Base-by-base conservation (phyloP, 495 filamentous ascomycete species). In the Astrothelium subdiscretum region DNA sequence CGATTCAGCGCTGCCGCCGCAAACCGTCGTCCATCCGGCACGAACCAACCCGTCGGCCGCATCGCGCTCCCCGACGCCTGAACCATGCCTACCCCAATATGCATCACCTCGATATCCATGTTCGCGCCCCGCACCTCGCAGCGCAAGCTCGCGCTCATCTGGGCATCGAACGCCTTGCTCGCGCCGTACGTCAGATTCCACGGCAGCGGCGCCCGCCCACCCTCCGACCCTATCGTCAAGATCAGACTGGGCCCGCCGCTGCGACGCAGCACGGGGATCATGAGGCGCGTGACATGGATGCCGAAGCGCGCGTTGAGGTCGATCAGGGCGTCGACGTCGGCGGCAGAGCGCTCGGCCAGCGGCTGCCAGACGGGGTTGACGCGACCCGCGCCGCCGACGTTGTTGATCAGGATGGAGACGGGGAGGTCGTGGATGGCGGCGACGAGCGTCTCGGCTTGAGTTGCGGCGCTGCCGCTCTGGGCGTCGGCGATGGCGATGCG, bases 341-440 rank as follows among this genome's bases (percentile, higher is more conserved):
- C 15, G 15, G 0, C 65, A 63, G 29, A 59, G 66, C 1, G 63
- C 66, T 1, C 61, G 61, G 1, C 68, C 63, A 15, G 65, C 63
- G 13, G 79, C 52, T 1, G 65, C 48, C 3, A 67, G 63, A 65
- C 31, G 26, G 27, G 38, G n/a, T n/a, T n/a, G 40, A 67, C 68
- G n/a, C 59, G 61, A 4, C 52, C 40, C 27, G 66, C 69, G 27
- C 75, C 74, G 18, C 78, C 79, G 1, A 81, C 77, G 67, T 81
- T 81, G 65, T 81, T 81, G 44, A 81, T 68, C 32, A 81, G 69
- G 0, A 81, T 69, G 2, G 69, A 74, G 29, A 81, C 61, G 6
- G 62, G 65, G 10, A 69, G 32, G 31, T 59, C 35, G 22, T 64
- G 51, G 26, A 67, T 52, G n/a, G n/a, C n/a, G n/a, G n/a, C n/a